Conservation (phyloP, 1,139 yeast species). For the Barnettozyma hawaiiensis region DNA sequence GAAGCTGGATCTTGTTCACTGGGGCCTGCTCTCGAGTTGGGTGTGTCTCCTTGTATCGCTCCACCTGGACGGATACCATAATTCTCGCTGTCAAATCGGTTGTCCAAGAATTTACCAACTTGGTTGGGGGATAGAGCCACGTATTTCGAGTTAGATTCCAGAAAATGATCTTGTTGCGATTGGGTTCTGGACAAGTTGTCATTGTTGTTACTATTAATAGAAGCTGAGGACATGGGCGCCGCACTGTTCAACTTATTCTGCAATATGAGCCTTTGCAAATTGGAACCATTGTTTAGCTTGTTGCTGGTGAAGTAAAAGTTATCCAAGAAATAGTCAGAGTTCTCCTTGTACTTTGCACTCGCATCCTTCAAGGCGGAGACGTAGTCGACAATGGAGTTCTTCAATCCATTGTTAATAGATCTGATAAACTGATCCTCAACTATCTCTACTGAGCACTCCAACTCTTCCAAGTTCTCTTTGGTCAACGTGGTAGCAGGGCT, state of each 20-base stretch:
- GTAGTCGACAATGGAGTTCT: slow-evolving; percentile 41
- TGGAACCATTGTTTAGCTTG: slow-evolving; percentile 10
- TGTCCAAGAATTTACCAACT: slow-evolving; percentile 16
- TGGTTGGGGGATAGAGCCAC: slow-evolving; percentile 17
- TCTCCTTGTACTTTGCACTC: slow-evolving; percentile 30
- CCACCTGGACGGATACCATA: neutral
- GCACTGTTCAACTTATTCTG: slow-evolving; percentile 19
- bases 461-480: slow-evolving; percentile 46
- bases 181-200: neutral
- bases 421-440: slow-evolving; percentile 46
- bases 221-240: slow-evolving; percentile 1
- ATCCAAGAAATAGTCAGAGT: slow-evolving; percentile 33
- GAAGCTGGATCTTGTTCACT: neutral
- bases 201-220: neutral
- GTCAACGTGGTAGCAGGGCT: slow-evolving; percentile 37
- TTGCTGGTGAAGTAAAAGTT: slow-evolving; percentile 13
- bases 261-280: slow-evolving; percentile 22
- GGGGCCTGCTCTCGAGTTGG: neutral
- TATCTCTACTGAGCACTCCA: slow-evolving; percentile 42
- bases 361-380: slow-evolving; percentile 34
- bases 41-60: neutral
- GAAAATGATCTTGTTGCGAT: slow-evolving; percentile 4
- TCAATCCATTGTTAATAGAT: slow-evolving; percentile 41
- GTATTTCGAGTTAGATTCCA: slow-evolving; percentile 11
- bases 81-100: neutral